Evolutionary conservation across 768 basidiomycete genomes (phyloP).

Genomic region (Termitomyces sp.): DNA sequence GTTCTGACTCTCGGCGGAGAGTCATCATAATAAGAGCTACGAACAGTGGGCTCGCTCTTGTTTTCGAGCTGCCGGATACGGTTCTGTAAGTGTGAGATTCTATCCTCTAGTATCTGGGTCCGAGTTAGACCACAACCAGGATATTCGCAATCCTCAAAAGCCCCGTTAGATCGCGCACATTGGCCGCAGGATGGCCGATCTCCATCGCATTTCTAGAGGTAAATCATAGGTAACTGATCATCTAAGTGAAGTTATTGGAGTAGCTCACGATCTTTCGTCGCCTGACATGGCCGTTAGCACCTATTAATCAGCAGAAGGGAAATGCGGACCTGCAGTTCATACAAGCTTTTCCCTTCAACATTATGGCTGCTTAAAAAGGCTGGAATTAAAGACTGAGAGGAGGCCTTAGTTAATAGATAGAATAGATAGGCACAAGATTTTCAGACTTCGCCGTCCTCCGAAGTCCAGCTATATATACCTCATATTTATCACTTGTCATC

Average conservation of each 20-base stretch:
- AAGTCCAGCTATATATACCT: background rate
- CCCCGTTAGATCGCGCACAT: conserved; percentile 37
- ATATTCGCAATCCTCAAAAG: conserved; percentile 56
- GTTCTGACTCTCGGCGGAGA: background rate
- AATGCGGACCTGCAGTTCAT: conserved; percentile 45
- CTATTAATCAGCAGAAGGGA: background rate
- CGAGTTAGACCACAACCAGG: conserved; percentile 39
- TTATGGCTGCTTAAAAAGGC: conserved; percentile 66
- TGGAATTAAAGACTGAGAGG: conserved; percentile 37
- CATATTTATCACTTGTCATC: background rate
- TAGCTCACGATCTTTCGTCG: conserved; percentile 45
- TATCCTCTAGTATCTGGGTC: conserved; percentile 44
- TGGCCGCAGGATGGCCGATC: conserved; percentile 46
- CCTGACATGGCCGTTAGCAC: conserved; percentile 21
- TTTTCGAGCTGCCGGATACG: conserved; percentile 41
- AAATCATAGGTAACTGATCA: background rate
- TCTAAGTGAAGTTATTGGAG: background rate
- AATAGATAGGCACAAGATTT: conserved; percentile 30
- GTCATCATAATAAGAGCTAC: conserved; percentile 12
- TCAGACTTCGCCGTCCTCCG: background rate
- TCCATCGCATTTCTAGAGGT: conserved; percentile 51
- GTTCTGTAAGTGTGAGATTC: conserved; percentile 38
- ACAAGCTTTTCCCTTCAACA: conserved; percentile 41
- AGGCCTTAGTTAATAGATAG: conserved; percentile 21
- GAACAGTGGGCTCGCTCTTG: conserved; percentile 14